A percentile compares a stretch with the other conserved stretches of the same genome.
phyloP scores from a whole-genome alignment of 1,139 yeast species.

The Magnusiomyces ingens region DNA sequence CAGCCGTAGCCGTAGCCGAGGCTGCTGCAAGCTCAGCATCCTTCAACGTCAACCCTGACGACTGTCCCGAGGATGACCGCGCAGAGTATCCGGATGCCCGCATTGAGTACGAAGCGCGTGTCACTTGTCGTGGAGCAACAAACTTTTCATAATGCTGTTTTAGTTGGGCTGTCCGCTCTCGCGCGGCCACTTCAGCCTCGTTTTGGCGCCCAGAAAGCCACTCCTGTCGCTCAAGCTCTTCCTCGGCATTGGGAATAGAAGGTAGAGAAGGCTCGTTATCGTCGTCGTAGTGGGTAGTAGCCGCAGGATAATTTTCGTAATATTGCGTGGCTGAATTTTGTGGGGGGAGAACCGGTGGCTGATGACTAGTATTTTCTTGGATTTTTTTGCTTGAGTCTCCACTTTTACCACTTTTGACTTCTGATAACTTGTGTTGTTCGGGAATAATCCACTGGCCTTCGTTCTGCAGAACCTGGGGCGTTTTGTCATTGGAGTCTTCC shows the following conservation, averaged over 20 bases:
- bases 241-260: not conserved
- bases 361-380: too few relatives aligned
- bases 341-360: too few relatives aligned
- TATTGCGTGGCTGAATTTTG: too few relatives aligned
- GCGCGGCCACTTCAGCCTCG: not conserved
- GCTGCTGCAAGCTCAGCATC: too few relatives aligned
- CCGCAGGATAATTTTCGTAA: not conserved
- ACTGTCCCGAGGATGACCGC: too few relatives aligned
- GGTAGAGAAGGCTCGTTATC: not conserved
- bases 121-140: not conserved
- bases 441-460: not conserved
- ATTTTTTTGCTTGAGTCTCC: too few relatives aligned
- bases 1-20: too few relatives aligned
- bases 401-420: too few relatives aligned
- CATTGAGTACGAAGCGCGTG: not conserved
- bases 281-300: not conserved
- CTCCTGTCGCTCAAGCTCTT: not conserved
- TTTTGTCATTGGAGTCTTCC: not conserved
- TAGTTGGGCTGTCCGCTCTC: not conserved
- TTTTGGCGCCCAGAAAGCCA: not conserved
- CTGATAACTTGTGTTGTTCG: too few relatives aligned
- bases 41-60: too few relatives aligned
- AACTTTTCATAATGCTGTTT: not conserved
- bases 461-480: not conserved
- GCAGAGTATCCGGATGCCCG: too few relatives aligned